Conservation (phyloP, 2,329 filamentous ascomycete species). For the Chaetomium sp. region DNA sequence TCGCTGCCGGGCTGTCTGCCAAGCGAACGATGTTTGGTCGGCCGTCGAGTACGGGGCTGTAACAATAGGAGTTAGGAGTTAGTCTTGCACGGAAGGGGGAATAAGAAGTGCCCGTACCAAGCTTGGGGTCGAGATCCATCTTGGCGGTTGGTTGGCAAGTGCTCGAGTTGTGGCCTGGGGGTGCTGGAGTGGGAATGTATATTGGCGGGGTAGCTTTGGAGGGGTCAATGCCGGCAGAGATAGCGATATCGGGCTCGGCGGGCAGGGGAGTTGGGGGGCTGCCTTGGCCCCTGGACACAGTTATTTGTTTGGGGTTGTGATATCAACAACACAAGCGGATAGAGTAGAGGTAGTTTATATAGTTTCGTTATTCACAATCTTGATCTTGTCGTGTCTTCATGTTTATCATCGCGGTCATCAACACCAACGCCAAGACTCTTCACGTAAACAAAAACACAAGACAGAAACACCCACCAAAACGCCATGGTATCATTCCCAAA, state of each 20-base stretch:
- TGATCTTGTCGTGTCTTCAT: not conserved
- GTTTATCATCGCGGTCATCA: not conserved
- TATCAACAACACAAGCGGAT: not conserved
- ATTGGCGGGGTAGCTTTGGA: slow-evolving; percentile 25
- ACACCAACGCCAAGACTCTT: not conserved
- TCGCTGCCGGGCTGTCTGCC: slow-evolving; percentile 77
- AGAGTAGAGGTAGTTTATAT: not conserved
- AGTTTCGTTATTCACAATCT: not conserved
- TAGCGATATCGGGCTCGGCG: slow-evolving; percentile 18
- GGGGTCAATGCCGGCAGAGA: slow-evolving; percentile 12
- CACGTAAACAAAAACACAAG: not conserved
- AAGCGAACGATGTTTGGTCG: slow-evolving; percentile 85
- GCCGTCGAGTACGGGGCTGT: slow-evolving; percentile 75
- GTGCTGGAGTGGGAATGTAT: not conserved
- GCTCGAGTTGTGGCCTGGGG: not conserved
- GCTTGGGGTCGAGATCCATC: slow-evolving; percentile 38
- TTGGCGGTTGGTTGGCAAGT: not conserved
- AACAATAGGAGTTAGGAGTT: slow-evolving; percentile 5
- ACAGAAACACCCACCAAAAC: not conserved
- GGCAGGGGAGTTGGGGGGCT: not conserved
- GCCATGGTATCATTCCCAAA: slow-evolving; percentile 11
- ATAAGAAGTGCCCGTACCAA: slow-evolving; percentile 23
- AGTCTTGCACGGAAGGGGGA: not conserved
- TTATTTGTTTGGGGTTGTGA: not conserved
- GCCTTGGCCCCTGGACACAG: not conserved